Conservation (phyloP, 2,329 filamentous ascomycete genomes). For the Xylariaceae sp. region DNA sequence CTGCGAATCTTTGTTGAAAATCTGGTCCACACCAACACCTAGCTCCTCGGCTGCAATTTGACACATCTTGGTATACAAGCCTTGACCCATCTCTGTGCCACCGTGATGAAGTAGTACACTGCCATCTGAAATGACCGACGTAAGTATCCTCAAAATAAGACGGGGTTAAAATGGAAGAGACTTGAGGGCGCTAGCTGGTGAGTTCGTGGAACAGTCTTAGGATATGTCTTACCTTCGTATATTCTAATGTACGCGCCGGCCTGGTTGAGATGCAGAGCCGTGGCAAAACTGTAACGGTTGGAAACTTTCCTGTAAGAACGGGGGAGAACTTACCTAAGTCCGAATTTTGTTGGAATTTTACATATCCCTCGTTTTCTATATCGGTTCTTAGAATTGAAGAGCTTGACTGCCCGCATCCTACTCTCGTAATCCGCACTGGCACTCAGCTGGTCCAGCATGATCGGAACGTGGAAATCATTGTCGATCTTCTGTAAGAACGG, state of each 20-base stretch:
- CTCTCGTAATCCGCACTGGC: conserved; percentile 71
- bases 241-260: conserved; percentile 92
- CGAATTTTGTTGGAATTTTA: conserved; percentile 91
- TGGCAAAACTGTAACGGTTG: conserved; percentile 56
- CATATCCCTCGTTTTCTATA: conserved; percentile 90
- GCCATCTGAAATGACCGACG: conserved; percentile 61
- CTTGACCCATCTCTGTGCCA: conserved; percentile 96
- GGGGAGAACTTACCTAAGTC: conserved; percentile 63
- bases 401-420: conserved; percentile 67
- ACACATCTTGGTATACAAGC: conserved; percentile 92
- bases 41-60: conserved; percentile 92
- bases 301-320: not conserved
- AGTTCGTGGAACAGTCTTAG: not conserved
- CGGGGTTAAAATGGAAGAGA: not conserved
- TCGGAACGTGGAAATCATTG: conserved; percentile 83
- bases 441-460: conserved; percentile 87
- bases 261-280: conserved; percentile 91
- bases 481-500: conserved; percentile 87
- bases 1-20: conserved; percentile 90
- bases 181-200: not conserved
- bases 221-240: conserved; percentile 62
- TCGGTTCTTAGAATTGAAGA: conserved; percentile 81
- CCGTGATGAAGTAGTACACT: conserved; percentile 89
- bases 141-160: not conserved
- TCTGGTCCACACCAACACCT: conserved; percentile 71